These are phyloP conservation scores for Teratosphaeria gauchensis DNA, from an alignment of 2,329 filamentous ascomycete species.

Conservation along the genomic window DNA sequence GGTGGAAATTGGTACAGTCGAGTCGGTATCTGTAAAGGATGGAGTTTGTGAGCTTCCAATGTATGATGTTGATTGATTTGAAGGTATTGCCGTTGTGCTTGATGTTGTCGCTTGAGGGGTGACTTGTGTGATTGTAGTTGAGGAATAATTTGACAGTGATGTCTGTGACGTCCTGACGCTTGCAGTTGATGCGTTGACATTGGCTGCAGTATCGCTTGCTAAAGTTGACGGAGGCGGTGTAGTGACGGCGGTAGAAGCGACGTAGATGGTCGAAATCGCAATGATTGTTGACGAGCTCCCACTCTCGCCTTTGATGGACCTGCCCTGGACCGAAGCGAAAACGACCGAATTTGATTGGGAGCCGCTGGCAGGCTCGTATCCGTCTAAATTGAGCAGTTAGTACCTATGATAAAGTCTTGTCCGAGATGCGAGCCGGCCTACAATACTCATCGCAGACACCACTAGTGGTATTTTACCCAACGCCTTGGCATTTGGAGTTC, in stretches of 20 bases:
- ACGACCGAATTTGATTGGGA: background rate
- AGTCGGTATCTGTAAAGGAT: background rate
- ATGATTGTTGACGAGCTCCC: background rate
- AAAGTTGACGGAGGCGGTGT: background rate
- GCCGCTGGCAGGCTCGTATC: background rate
- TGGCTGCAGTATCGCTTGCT: background rate
- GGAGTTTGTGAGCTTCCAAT: background rate
- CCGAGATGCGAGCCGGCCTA: background rate
- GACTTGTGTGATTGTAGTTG: background rate
- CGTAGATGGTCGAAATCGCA: background rate
- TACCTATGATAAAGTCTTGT: too few relatives aligned
- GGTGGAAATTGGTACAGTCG: background rate
- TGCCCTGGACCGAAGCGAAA: background rate
- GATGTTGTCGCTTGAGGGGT: background rate
- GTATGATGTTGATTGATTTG: background rate
- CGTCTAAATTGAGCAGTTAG: background rate
- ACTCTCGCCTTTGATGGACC: background rate
- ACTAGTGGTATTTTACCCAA: background rate
- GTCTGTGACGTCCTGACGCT: background rate
- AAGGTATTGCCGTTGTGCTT: background rate
- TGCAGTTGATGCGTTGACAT: background rate
- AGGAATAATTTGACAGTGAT: background rate
- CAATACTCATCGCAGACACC: slow-evolving; percentile 1
- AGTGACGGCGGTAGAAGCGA: background rate
- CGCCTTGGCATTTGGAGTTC: background rate